A percentile compares a stretch with the other conserved stretches of the same genome.
These are phyloP conservation scores for Phytophthora nicotianae DNA, from an alignment of 352 stramenopile species.

Conservation along the genomic window DNA sequence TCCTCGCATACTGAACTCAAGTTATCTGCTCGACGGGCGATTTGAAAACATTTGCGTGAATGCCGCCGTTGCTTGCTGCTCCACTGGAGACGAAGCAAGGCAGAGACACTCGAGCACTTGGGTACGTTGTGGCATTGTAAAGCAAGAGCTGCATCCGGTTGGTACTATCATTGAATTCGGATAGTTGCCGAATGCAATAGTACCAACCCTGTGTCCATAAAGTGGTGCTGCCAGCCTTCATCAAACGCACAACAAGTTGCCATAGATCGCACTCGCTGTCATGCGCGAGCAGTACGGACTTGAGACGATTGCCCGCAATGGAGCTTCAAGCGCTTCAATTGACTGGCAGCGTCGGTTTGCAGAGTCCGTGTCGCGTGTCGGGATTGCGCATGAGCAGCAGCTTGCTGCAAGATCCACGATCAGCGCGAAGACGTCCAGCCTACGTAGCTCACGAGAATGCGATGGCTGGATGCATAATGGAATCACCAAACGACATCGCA, in stretches of 20 bases:
- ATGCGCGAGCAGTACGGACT: conserved; percentile 11
- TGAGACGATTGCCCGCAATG: conserved; percentile 20
- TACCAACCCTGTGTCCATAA: neutral
- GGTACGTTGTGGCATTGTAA: conserved; percentile 28
- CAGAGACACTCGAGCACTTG: conserved; percentile 28
- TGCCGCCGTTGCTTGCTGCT: conserved; percentile 11
- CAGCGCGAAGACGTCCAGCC: conserved; percentile 5
- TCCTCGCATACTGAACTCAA: conserved; percentile 14
- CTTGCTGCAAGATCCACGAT: conserved; percentile 1
- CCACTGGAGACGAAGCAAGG: conserved; percentile 29
- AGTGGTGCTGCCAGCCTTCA: conserved; percentile 12
- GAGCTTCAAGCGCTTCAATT: conserved; percentile 20
- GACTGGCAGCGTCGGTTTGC: conserved; percentile 20
- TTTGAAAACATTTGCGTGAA: conserved; percentile 30
- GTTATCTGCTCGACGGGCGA: conserved; percentile 8
- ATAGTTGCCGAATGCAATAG: neutral
- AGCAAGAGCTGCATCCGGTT: conserved; percentile 3
- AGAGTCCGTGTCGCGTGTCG: conserved; percentile 11
- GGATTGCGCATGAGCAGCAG: conserved; percentile 1
- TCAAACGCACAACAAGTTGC: conserved; percentile 21
- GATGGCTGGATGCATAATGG: conserved; percentile 6
- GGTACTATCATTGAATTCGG: conserved; percentile 10
- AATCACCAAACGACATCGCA: conserved; percentile 2
- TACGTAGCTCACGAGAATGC: conserved; percentile 4
- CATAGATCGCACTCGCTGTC: conserved; percentile 5